phyloP scores from a whole-genome alignment of 768 basidiomycete genomes.

The Daedaleopsis sinensis region DNA sequence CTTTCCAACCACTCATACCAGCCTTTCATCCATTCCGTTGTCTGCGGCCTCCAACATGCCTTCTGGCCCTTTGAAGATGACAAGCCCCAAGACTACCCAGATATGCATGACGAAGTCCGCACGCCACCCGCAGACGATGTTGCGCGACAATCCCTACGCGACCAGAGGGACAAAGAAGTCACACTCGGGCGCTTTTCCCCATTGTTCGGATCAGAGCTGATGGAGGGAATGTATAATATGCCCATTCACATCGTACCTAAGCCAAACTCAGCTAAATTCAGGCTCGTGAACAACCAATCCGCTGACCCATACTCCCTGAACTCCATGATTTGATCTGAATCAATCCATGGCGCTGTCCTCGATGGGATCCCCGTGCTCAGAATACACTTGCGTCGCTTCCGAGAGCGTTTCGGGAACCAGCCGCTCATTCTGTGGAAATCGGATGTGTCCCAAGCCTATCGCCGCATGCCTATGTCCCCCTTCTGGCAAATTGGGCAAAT shows the following conservation, averaged over 20 bases:
- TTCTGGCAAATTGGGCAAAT: constrained; percentile 39
- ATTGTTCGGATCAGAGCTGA: constrained; percentile 37
- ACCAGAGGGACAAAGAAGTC: constrained; percentile 21
- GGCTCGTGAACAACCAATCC: constrained; percentile 44
- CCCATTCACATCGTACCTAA: constrained; percentile 45
- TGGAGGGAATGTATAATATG: constrained; percentile 47
- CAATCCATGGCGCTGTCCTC: too few species aligned
- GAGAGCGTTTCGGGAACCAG: background rate
- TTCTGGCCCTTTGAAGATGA: constrained; percentile 49
- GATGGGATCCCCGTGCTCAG: too few species aligned
- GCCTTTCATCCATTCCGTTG: constrained; percentile 39
- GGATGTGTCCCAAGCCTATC: constrained; percentile 29
- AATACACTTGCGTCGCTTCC: constrained; percentile 1
- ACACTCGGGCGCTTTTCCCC: constrained; percentile 21
- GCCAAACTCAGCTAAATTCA: constrained; percentile 34
- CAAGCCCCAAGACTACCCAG: constrained; percentile 23
- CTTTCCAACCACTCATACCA: constrained; percentile 41
- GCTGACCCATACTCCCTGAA: constrained; percentile 39
- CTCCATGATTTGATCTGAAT: too few species aligned
- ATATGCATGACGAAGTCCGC: constrained; percentile 19
- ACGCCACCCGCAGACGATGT: background rate
- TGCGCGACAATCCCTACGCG: background rate
- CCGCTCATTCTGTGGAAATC: constrained; percentile 26
- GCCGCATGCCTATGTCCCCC: constrained; percentile 28
- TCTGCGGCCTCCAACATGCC: constrained; percentile 35